Evolutionary conservation across 2,329 filamentous ascomycete genomes (phyloP).

Genomic region (Paecilomyces formosus): DNA sequence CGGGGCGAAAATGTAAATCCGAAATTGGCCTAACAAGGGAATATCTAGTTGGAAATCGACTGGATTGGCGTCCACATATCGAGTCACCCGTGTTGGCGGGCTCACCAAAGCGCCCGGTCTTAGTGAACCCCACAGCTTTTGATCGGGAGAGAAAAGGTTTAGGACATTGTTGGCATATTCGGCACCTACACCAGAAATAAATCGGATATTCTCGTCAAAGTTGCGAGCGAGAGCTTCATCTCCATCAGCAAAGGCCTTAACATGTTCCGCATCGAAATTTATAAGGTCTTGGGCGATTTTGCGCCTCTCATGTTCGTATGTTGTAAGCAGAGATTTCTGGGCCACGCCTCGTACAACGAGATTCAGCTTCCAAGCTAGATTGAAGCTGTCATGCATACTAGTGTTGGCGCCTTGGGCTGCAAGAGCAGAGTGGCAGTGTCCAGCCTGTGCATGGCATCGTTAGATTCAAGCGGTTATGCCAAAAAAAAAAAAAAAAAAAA

Average conservation of each 20-base stretch:
- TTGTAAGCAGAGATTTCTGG: conserved; percentile 13
- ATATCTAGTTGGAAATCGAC: conserved; percentile 73
- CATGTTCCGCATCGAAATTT: conserved; percentile 34
- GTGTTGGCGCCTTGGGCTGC: conserved; percentile 29
- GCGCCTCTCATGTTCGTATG: conserved; percentile 23
- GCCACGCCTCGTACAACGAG: conserved; percentile 18
- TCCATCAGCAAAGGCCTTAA: conserved; percentile 49
- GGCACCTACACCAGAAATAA: conserved; percentile 66
- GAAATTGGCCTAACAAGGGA: conserved; percentile 69
- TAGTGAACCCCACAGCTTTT: conserved; percentile 21
- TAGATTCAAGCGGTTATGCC: too few relatives aligned
- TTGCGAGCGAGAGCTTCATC: conserved; percentile 60
- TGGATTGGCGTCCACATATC: conserved; percentile 71
- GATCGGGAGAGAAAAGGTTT: conserved; percentile 51
- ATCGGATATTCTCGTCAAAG: conserved; percentile 63
- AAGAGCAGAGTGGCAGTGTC: conserved; percentile 23
- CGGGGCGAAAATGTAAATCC: conserved; percentile 63
- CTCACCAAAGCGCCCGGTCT: conserved; percentile 39
- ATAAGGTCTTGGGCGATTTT: conserved; percentile 25
- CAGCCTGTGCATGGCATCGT: conserved; percentile 12
- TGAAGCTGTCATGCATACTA: conserved; percentile 29
- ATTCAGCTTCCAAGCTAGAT: conserved; percentile 29
- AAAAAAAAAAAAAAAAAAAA: too few relatives aligned
- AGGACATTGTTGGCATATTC: conserved; percentile 59
- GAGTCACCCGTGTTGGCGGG: conserved; percentile 62